Evolutionary conservation across 768 basidiomycete species (phyloP).

Genomic region (Leucocoprinus birnbaumii): DNA sequence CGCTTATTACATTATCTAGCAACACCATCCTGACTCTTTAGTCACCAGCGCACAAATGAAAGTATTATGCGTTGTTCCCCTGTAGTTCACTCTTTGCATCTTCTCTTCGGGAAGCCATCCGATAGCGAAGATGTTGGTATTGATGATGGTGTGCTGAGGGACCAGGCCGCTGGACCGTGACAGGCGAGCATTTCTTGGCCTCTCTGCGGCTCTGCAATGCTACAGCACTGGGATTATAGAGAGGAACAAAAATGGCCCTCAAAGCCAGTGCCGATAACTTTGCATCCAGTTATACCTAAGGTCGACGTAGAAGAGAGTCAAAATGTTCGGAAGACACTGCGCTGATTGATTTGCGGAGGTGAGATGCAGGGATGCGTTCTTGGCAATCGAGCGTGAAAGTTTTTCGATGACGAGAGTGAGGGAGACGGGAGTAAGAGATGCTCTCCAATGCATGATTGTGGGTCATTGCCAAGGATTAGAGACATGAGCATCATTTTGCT

Average conservation of each 20-base stretch:
- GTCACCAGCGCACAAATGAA: constrained; percentile 77
- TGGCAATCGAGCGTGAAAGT: constrained; percentile 62
- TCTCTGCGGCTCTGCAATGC: constrained; percentile 24
- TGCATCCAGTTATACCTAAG: constrained; percentile 63
- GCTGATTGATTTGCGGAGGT: constrained; percentile 66
- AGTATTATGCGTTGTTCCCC: constrained; percentile 82
- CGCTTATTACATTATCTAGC: constrained; percentile 91
- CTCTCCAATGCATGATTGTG: constrained; percentile 83
- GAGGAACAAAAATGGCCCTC: constrained; percentile 76
- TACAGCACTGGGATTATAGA: constrained; percentile 35
- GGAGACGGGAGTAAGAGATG: constrained; percentile 29
- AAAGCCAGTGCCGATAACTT: constrained; percentile 86
- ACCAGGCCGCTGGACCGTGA: constrained; percentile 58
- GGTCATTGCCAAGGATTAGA: constrained; percentile 93
- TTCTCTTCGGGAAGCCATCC: constrained; percentile 36
- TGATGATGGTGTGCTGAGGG: too few species aligned
- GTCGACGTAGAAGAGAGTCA: constrained; percentile 82
- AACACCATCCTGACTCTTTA: constrained; percentile 70
- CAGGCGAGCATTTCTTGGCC: constrained; percentile 55
- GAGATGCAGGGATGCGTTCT: constrained; percentile 60
- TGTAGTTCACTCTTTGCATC: constrained; percentile 63
- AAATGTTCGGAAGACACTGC: constrained; percentile 87
- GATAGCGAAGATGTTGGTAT: too few species aligned
- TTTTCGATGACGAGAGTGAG: constrained; percentile 30
- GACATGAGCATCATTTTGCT: constrained; percentile 94